A percentile compares a stretch with the other conserved stretches of the same genome.
These are phyloP conservation scores for Agroathelia rolfsii DNA, from an alignment of 1,284 basidiomycete species.

Conservation along the genomic window DNA sequence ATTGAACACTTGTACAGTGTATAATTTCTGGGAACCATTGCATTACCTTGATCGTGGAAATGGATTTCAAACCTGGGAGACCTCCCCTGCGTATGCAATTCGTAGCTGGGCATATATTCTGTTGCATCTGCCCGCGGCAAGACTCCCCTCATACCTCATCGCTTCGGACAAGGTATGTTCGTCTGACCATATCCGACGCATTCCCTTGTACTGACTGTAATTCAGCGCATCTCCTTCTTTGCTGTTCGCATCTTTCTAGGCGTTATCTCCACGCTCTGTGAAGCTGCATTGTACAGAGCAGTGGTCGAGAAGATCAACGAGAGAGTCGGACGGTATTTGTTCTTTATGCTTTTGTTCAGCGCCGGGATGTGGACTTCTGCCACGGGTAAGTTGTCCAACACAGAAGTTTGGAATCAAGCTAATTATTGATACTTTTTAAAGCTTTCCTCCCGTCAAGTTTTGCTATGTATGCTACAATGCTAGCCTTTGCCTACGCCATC, in stretches of 20 bases:
- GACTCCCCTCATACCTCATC: constrained; percentile 28
- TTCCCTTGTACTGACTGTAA: too few species aligned
- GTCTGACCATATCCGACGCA: constrained; percentile 3
- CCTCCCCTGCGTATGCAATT: constrained; percentile 83
- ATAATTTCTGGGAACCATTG: constrained; percentile 98
- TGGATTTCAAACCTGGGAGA: constrained; percentile 98
- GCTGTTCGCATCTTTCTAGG: constrained; percentile 77
- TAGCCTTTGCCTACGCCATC: constrained; percentile 75
- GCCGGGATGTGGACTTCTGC: constrained; percentile 93
- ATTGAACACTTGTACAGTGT: constrained; percentile 50
- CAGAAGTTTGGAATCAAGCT: constrained; percentile 6
- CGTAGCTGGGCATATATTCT: constrained; percentile 91
- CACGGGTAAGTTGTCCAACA: constrained; percentile 52
- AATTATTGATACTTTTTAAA: constrained; percentile 20
- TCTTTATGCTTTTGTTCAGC: constrained; percentile 78
- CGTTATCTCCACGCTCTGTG: constrained; percentile 64
- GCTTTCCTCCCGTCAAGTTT: constrained; percentile 93
- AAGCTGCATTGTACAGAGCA: constrained; percentile 79
- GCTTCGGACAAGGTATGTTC: constrained; percentile 40
- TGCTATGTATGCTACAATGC: constrained; percentile 83
- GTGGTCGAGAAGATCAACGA: constrained; percentile 81
- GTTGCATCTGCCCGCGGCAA: constrained; percentile 58
- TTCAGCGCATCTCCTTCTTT: constrained; percentile 84
- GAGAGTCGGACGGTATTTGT: constrained; percentile 82
- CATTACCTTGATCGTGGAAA: constrained; percentile 80